Evolutionary conservation across 495 filamentous ascomycete genomes (phyloP).

Genomic region (Staphylotrichum tortipilum): DNA sequence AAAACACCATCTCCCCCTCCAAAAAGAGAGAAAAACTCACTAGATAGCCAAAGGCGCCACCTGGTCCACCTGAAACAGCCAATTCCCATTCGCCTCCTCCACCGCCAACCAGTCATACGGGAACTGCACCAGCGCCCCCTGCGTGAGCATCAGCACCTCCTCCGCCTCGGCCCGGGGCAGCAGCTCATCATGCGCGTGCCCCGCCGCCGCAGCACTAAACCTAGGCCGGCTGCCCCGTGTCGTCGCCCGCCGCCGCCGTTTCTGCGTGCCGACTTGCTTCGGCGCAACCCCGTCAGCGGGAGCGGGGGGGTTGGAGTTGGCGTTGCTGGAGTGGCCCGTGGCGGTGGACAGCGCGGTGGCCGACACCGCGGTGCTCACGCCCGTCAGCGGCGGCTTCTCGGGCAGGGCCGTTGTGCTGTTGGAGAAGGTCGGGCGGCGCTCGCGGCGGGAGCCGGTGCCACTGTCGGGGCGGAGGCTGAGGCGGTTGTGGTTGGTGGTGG

Average conservation of each 20-base stretch:
- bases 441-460: slow-evolving; percentile 22
- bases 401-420: too few species aligned
- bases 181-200: slow-evolving; percentile 51
- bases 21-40: slow-evolving; percentile 47
- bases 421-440: slow-evolving; percentile 39
- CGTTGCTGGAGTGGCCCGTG: slow-evolving; percentile 7
- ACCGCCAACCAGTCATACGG: slow-evolving; percentile 90
- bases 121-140: slow-evolving; percentile 83
- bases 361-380: slow-evolving; percentile 14
- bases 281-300: too few species aligned
- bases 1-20: too few species aligned
- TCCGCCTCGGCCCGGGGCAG: slow-evolving; percentile 66
- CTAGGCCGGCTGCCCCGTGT: slow-evolving; percentile 67
- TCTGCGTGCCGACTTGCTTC: slow-evolving; percentile 28
- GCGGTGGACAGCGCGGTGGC: not conserved
- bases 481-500: slow-evolving; percentile 5
- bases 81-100: slow-evolving; percentile 88
- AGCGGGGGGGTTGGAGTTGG: slow-evolving; percentile 1
- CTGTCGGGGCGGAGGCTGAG: slow-evolving; percentile 9
- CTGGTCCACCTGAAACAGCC: slow-evolving; percentile 93
- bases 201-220: too few species aligned
- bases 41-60: slow-evolving; percentile 96
- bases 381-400: slow-evolving; percentile 32
- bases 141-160: slow-evolving; percentile 69
- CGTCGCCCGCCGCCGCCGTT: slow-evolving; percentile 58